phyloP scores from a whole-genome alignment of 2,329 filamentous ascomycete species.

The Cladobotryum protrusum region DNA sequence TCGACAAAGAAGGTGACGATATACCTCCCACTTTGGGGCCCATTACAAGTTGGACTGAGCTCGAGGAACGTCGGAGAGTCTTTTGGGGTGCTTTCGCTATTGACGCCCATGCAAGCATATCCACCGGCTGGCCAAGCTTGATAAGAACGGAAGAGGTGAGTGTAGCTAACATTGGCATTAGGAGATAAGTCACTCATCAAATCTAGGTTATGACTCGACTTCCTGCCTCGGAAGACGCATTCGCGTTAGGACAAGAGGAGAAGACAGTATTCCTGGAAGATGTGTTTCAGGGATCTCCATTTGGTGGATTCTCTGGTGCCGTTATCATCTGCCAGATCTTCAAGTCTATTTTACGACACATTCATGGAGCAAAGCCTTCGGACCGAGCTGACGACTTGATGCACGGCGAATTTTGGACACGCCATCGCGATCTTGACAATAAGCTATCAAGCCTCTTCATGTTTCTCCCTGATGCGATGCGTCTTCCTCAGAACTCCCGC shows the following conservation, averaged over 20 bases:
- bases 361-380: conserved; percentile 63
- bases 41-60: conserved; percentile 72
- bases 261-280: conserved; percentile 57
- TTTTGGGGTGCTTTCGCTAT: conserved; percentile 83
- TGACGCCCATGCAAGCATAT: conserved; percentile 80
- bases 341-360: conserved; percentile 72
- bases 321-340: conserved; percentile 72
- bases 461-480: conserved; percentile 67
- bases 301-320: conserved; percentile 68
- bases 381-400: conserved; percentile 69
- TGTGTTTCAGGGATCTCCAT: conserved; percentile 53
- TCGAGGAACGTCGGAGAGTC: conserved; percentile 67
- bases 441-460: conserved; percentile 71
- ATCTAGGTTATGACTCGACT: conserved; percentile 65
- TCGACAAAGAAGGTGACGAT: conserved; percentile 60
- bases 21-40: conserved; percentile 69
- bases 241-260: conserved; percentile 58
- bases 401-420: conserved; percentile 76
- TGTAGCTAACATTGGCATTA: not conserved
- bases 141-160: conserved; percentile 65
- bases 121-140: conserved; percentile 82
- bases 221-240: conserved; percentile 74
- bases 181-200: not conserved
- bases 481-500: conserved; percentile 61
- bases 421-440: conserved; percentile 78